Conservation (phyloP, 441 rosid species). For the Populus hybrid region DNA sequence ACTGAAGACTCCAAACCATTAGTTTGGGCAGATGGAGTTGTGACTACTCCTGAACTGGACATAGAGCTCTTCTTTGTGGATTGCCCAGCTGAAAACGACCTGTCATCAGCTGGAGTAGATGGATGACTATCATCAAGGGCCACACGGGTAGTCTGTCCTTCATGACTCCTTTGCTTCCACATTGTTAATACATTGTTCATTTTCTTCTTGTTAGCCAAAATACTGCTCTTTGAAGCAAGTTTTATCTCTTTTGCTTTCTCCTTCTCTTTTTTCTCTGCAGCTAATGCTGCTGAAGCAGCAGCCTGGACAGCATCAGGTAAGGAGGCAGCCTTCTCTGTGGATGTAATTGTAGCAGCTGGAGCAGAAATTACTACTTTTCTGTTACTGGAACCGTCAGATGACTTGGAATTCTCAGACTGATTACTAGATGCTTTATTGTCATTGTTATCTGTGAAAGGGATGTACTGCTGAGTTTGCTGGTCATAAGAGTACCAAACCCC, state of each 20-base stretch:
- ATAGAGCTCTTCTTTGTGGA: conserved; percentile 39
- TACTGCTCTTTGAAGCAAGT: conserved; percentile 87
- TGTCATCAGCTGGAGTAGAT: conserved; percentile 52
- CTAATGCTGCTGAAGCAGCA: conserved; percentile 92
- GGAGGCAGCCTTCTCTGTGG: conserved; percentile 68
- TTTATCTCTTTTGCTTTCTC: conserved; percentile 87
- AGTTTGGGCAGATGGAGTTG: conserved; percentile 32
- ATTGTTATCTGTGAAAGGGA: conserved; percentile 70
- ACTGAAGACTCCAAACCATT: conserved; percentile 39
- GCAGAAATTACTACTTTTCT: conserved; percentile 84
- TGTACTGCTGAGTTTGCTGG: conserved; percentile 69
- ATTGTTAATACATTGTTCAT: conserved; percentile 80
- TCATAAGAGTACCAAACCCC: conserved; percentile 91
- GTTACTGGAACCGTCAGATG: conserved; percentile 47
- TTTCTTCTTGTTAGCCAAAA: conserved; percentile 88
- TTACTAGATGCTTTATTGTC: conserved; percentile 46
- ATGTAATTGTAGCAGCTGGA: conserved; percentile 66
- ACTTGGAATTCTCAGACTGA: conserved; percentile 55
- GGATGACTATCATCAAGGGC: conserved; percentile 51
- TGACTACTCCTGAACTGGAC: conserved; percentile 35
- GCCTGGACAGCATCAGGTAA: conserved; percentile 96
- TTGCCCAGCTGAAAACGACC: conserved; percentile 36
- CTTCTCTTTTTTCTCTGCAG: conserved; percentile 96
- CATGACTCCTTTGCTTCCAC: conserved; percentile 98
- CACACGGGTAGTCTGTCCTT: conserved; percentile 64